phyloP scores from a whole-genome alignment of 345 rosid species.

The Psidium guajava region DNA sequence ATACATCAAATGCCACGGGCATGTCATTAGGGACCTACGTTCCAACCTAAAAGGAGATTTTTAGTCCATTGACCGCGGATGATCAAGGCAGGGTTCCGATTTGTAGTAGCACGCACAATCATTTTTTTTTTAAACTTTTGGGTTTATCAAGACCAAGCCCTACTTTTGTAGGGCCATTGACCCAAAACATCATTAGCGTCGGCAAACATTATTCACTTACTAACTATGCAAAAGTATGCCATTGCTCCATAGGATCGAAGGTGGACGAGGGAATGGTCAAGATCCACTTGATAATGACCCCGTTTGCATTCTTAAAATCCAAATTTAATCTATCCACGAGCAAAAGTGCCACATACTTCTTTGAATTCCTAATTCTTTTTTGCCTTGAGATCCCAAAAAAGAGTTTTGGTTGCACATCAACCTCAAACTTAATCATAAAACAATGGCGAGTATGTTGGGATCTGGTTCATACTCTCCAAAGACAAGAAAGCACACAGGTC shows the following conservation, averaged over 20 bases:
- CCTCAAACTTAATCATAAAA: not conserved
- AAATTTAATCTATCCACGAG: not conserved
- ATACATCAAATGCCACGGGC: not conserved
- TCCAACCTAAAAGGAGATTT: not conserved
- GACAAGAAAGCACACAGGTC: too few relatives aligned
- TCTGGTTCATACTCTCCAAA: too few relatives aligned
- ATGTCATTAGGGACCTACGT: not conserved
- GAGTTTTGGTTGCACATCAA: not conserved
- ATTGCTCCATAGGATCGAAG: not conserved
- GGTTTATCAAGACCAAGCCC: not conserved
- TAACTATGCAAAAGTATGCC: not conserved
- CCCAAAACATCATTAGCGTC: not conserved
- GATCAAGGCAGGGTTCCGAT: not conserved
- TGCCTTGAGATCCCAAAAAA: not conserved
- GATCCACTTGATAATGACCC: not conserved
- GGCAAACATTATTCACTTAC: not conserved
- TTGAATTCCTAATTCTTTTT: not conserved
- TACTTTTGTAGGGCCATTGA: not conserved
- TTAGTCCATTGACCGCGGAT: not conserved
- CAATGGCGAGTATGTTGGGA: not conserved
- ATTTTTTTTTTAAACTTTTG: not conserved
- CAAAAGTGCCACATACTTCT: not conserved
- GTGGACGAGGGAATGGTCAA: not conserved
- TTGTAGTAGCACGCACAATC: not conserved
- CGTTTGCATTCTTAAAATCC: not conserved